Evolutionary conservation across 768 basidiomycete species (phyloP), one percentile per base, ranked within the genome.

Genomic region (Crassisporium funariophilum): DNA sequence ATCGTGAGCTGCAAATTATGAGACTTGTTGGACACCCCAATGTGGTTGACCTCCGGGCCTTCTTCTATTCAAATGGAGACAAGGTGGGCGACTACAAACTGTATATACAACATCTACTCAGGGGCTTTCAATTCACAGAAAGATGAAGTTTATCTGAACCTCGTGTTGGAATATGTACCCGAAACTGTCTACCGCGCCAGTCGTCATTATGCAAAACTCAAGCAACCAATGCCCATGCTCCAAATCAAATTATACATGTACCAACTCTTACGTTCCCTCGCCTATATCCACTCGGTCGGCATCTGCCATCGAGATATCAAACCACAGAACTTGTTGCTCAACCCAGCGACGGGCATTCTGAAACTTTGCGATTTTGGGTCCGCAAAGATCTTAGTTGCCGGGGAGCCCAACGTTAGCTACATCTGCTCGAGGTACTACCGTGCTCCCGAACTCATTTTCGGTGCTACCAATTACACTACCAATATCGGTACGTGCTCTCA

Each of bases 181-280:
- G 97, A 98, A 75, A 99, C 97, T 12, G 97, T 99, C 47, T 98
- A 98, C 74, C 92, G 95, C 62, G 97, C 95, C 20, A 95, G 92
- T 64, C 86, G 95, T 63, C 95, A 98, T 74, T 99, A 98, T 68
- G 91, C 95, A 57, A 98, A 98, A 73, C 89, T 99, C 72, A 99
- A 99, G 77, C 97, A 99, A 67, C 91, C 92, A 49, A 99, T 99
- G 97, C 97, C 97, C 22, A 98, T 94, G 85, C 83, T 97, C 42
- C 97, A 98, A 76, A 95, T 99, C 78, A 98, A 98, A 77, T 73
- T 99, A 62, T 99, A 99, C 78, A 98, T 98, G 95, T 97, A 98
- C 72, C 92, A 99, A 72, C 89, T 99, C 58, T 78, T 99, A 55
- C 92, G 97, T 51, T 99, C 97, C 12, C 79, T 99, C 50, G 94